Evolutionary conservation across 331 rosid genomes (phyloP).

Genomic region (Prunus yedoensis): DNA sequence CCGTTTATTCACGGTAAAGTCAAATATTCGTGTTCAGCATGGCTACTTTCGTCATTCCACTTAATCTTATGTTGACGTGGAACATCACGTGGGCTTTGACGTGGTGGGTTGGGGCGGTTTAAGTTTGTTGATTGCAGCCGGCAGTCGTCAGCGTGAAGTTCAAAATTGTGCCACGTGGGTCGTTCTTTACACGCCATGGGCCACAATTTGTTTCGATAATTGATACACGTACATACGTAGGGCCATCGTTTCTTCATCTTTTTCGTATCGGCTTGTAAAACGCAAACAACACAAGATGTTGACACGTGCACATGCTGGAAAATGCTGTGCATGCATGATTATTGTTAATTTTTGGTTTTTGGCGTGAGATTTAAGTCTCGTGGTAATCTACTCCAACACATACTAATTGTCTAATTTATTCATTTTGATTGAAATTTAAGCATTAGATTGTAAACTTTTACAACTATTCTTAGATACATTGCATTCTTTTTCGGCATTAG

Average conservation of each 20-base stretch:
- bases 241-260: background rate
- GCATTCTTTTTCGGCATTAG: background rate
- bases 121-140: slow-evolving; percentile 6
- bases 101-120: slow-evolving; percentile 6
- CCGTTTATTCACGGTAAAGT: background rate
- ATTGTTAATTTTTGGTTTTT: background rate
- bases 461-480: background rate
- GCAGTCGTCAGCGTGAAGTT: background rate
- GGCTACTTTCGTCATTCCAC: background rate
- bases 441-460: background rate
- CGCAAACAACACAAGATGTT: background rate
- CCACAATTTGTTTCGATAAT: background rate
- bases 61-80: background rate
- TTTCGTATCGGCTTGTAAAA: background rate
- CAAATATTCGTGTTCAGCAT: background rate
- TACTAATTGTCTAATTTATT: background rate
- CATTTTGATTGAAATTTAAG: background rate
- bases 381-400: background rate
- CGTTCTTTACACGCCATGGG: background rate
- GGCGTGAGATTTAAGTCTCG: background rate
- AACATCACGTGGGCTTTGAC: background rate
- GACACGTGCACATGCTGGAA: background rate
- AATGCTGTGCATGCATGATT: too few species aligned
- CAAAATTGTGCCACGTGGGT: background rate
- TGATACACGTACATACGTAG: background rate